These are phyloP conservation scores for Tricholoma saponaceum DNA, from an alignment of 768 basidiomycete species.

Conservation along the genomic window DNA sequence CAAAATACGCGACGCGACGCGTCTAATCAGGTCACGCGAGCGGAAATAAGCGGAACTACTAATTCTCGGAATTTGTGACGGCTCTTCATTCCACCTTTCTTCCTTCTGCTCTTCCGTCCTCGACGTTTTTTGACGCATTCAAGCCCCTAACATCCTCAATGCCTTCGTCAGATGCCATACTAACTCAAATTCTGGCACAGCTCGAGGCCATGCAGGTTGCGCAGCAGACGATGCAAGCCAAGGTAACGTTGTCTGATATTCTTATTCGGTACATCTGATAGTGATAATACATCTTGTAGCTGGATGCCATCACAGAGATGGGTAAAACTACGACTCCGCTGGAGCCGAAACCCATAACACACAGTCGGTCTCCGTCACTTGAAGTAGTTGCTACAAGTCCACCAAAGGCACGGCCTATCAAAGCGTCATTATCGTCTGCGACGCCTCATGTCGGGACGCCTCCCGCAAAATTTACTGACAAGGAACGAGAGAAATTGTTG, in stretches of 20 bases:
- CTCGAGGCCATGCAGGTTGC: conserved; percentile 68
- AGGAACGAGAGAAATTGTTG: conserved; percentile 65
- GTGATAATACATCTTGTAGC: conserved; percentile 27
- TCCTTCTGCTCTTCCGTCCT: neutral
- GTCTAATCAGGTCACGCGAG: neutral
- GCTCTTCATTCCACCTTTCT: neutral
- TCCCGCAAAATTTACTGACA: conserved; percentile 35
- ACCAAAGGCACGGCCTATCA: conserved; percentile 4
- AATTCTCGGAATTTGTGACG: neutral
- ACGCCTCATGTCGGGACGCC: conserved; percentile 18
- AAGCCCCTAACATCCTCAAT: conserved; percentile 16
- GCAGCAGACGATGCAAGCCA: conserved; percentile 75
- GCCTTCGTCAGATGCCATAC: conserved; percentile 50
- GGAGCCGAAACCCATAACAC: conserved; percentile 25
- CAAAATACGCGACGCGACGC: neutral
- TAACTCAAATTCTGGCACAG: conserved; percentile 71
- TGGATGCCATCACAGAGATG: conserved; percentile 41
- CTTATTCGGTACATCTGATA: conserved; percentile 2
- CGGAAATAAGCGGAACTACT: neutral
- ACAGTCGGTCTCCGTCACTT: conserved; percentile 16
- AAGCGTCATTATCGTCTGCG: conserved; percentile 23
- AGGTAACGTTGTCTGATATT: conserved; percentile 44
- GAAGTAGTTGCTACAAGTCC: conserved; percentile 4
- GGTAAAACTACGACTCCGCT: conserved; percentile 19
- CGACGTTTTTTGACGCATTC: neutral